Conservation (phyloP, 352 stramenopile genomes). For the Phytophthora foliorum region DNA sequence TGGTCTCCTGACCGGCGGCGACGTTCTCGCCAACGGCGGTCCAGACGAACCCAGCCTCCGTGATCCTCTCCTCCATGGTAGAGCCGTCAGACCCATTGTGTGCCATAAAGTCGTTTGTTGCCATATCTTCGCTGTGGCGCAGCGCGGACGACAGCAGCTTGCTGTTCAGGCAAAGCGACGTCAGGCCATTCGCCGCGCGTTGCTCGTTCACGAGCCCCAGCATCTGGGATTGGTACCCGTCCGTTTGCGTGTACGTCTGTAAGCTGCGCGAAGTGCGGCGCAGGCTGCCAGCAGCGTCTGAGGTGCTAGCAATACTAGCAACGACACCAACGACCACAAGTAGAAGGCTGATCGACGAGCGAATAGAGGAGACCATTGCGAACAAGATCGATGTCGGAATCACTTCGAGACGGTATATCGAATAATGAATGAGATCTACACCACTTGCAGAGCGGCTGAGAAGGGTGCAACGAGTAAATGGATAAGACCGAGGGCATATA, state of each 20-base stretch:
- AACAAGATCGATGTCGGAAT: conserved; percentile 2
- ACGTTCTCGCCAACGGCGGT: conserved; percentile 60
- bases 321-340: conserved; percentile 16
- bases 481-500: conserved; percentile 13
- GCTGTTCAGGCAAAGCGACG: conserved; percentile 47
- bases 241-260: conserved; percentile 34
- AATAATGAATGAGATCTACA: conserved; percentile 23
- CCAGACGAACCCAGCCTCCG: conserved; percentile 53
- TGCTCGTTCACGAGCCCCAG: conserved; percentile 48
- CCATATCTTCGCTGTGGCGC: conserved; percentile 44
- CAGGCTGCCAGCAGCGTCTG: conserved; percentile 12
- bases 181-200: conserved; percentile 41
- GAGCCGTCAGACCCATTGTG: conserved; percentile 55
- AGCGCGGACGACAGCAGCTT: conserved; percentile 30
- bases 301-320: conserved; percentile 13
- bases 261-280: conserved; percentile 20
- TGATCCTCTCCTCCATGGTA: conserved; percentile 52
- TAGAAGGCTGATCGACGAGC: conserved; percentile 18
- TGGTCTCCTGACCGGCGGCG: conserved; percentile 47
- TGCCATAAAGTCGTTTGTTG: conserved; percentile 51
- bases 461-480: conserved; percentile 14
- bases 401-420: conserved; percentile 10
- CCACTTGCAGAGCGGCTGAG: conserved; percentile 1
- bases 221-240: conserved; percentile 31
- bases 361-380: conserved; percentile 17